Percentiles rank a stretch among this genome's conserved stretches.
Conservation (phyloP, 495 filamentous ascomycete species). For the Jackrogersella minutella region DNA sequence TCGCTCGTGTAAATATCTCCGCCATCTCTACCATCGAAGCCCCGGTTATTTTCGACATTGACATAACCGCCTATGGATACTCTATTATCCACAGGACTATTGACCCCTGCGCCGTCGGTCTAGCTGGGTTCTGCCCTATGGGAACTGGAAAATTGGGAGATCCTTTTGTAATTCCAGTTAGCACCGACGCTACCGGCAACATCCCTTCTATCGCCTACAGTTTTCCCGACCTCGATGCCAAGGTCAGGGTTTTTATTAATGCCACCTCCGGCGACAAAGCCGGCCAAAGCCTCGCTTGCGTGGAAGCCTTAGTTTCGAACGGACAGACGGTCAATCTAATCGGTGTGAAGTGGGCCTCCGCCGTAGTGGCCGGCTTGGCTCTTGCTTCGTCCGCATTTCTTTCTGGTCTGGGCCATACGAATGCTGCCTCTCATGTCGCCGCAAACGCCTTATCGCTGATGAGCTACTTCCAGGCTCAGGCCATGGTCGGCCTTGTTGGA, state of each 20-base stretch:
- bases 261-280: slow-evolving; percentile 60
- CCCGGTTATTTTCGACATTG: slow-evolving; percentile 81
- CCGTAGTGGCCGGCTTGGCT: slow-evolving; percentile 84
- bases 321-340: slow-evolving; percentile 90
- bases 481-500: slow-evolving; percentile 87
- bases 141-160: slow-evolving; percentile 79
- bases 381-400: slow-evolving; percentile 83
- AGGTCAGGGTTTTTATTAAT: slow-evolving; percentile 82
- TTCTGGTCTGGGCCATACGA: slow-evolving; percentile 86
- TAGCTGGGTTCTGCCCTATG: slow-evolving; percentile 93
- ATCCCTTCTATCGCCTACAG: slow-evolving; percentile 90
- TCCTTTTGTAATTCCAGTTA: slow-evolving; percentile 69
- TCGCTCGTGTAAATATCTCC: slow-evolving; percentile 76
- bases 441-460: slow-evolving; percentile 92
- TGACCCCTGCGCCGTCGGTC: slow-evolving; percentile 74
- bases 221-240: slow-evolving; percentile 93
- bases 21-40: slow-evolving; percentile 86
- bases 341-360: slow-evolving; percentile 90
- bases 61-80: slow-evolving; percentile 84
- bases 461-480: slow-evolving; percentile 94
- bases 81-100: slow-evolving; percentile 66
- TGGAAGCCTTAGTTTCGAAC: slow-evolving; percentile 89
- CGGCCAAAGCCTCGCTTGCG: slow-evolving; percentile 76
- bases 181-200: slow-evolving; percentile 58
- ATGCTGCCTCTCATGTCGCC: slow-evolving; percentile 94